Percentiles rank a stretch among this genome's conserved stretches.
Evolutionary conservation across 257 asterid genomes (phyloP).

Genomic region (Rhazya stricta): DNA sequence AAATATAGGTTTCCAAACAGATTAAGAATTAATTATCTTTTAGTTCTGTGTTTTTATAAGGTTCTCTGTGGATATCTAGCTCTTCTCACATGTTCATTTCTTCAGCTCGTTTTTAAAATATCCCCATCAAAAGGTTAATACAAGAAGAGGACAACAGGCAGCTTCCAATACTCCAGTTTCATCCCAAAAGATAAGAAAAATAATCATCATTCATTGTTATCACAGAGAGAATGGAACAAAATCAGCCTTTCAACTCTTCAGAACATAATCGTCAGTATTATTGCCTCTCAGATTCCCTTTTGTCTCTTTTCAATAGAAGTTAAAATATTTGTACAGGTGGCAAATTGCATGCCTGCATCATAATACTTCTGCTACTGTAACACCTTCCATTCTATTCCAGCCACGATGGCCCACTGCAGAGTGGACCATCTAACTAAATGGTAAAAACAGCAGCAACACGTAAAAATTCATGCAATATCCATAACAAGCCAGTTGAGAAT

Average conservation of each 20-base stretch:
- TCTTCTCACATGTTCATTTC: not conserved
- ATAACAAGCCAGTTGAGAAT: constrained; percentile 7
- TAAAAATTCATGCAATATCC: not conserved
- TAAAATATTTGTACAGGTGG: constrained; percentile 5
- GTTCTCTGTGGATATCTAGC: constrained; percentile 1
- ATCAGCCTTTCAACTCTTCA: constrained; percentile 16
- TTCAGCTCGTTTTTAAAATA: not conserved
- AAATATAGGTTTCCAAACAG: not conserved
- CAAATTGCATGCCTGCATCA: constrained; percentile 1
- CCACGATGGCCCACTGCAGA: constrained; percentile 9
- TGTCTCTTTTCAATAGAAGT: constrained; percentile 17
- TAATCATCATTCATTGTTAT: constrained; percentile 10
- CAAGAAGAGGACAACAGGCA: constrained; percentile 20
- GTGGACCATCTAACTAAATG: not conserved
- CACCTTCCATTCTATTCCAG: constrained; percentile 7
- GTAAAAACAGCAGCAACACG: constrained; percentile 1
- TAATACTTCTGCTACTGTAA: constrained; percentile 3
- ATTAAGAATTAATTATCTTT: constrained; percentile 2
- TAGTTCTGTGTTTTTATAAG: not conserved
- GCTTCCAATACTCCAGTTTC: constrained; percentile 12
- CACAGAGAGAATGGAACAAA: constrained; percentile 15
- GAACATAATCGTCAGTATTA: constrained; percentile 10
- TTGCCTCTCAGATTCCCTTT: constrained; percentile 15
- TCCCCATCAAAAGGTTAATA: constrained; percentile 11
- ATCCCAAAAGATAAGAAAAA: constrained; percentile 17